Evolutionary conservation across 2,329 filamentous ascomycete species (phyloP).

Genomic region (Colletotrichum eleusines): DNA sequence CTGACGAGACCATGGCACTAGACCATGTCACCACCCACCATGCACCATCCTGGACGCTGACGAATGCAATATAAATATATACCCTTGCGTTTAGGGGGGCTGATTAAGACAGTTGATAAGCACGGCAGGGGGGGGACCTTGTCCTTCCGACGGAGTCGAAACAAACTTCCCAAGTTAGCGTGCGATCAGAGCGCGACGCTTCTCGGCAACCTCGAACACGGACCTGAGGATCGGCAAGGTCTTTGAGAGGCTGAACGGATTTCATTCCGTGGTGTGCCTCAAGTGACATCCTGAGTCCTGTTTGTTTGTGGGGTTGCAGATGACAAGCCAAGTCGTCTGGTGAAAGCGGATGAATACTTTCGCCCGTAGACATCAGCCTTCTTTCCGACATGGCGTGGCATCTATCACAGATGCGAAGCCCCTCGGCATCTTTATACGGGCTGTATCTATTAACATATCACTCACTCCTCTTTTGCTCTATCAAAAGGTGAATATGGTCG

Average conservation of each 20-base stretch:
- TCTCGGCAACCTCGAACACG: not conserved
- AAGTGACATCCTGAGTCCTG: no score
- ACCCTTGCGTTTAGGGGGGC: not conserved
- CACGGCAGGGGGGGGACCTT: not conserved
- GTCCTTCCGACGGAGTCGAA: not conserved
- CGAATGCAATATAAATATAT: not conserved
- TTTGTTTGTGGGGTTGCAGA: no score
- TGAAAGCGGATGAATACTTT: not conserved
- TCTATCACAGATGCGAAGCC: no score
- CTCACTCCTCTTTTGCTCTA: not conserved
- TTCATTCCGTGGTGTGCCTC: not conserved
- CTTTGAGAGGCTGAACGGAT: no score
- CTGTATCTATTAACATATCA: not conserved
- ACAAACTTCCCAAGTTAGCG: not conserved
- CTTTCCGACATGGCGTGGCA: conserved; percentile 1
- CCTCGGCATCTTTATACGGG: not conserved
- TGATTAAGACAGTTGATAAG: not conserved
- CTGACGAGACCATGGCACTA: not conserved
- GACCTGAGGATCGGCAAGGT: not conserved
- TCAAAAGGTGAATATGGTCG: no score
- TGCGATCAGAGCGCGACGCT: not conserved
- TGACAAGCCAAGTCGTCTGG: not conserved
- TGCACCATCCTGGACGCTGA: no score
- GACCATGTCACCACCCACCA: not conserved
- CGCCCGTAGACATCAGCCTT: not conserved